Evolutionary conservation across 2,329 filamentous ascomycete genomes (phyloP), one percentile per base, ranked within the genome.

Genomic region (Graphilbum ipis-grandicollis): DNA sequence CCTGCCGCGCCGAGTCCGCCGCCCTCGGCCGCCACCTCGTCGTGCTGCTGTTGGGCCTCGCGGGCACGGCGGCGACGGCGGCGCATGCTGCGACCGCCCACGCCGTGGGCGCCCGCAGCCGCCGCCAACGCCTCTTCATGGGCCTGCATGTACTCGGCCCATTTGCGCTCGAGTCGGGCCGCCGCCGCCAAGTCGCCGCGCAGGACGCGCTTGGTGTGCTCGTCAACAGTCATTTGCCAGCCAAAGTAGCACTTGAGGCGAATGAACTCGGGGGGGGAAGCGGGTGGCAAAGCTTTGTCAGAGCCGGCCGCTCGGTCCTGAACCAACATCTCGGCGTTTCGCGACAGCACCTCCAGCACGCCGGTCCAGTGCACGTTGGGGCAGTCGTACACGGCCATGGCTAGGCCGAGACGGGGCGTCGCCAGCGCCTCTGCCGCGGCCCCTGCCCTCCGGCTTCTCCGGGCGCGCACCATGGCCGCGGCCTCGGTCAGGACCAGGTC

Each of bases 101-200:
- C n/a, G n/a, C n/a, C n/a, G n/a, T n/a, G 66, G 3, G 68, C 62
- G 6, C 79, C 75, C 1, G 66, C 68, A 2, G 78, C 83, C 2
- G 60, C 64, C 3, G 70, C 69, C 3, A 78, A 80, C 0, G 80
- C 82, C 52, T 94, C 88, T 54, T 93, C 84, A 35, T 72, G 81
- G 14, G 82, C 76, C 58, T 92, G 82, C 85, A 94, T 94, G 54
- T 84, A 93, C 38, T 92, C 80, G 0, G 79, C 79, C 88, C 88
- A 96, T 53, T 88, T 92, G 44, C 76, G 68, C 61, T 93, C 86
- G 17, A 96, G 64, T n/a, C 82, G 65, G 28, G 66, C 67, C 1
- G 90, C 90, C 1, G 80, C 68, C 0, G 66, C 62, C 40, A 84
- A 68, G 43, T 93, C 81, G 7, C 83, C 83, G 5, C 71, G 65